Evolutionary conservation across 805 yeast species (phyloP).

Genomic region (Nakazawaea anatomiae): DNA sequence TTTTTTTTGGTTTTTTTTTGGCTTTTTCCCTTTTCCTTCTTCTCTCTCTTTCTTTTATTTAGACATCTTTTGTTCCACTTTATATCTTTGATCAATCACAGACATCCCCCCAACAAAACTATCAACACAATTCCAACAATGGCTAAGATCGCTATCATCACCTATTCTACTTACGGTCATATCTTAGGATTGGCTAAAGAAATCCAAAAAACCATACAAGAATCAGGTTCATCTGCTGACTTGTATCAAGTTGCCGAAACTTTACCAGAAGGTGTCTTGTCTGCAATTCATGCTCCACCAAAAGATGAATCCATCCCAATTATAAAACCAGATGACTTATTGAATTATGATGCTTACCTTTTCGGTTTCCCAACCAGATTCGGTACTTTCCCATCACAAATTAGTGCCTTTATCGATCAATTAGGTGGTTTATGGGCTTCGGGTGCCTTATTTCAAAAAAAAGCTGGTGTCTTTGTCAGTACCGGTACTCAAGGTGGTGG

Average conservation of each 20-base stretch:
- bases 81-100: neutral
- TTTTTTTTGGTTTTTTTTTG: too few relatives aligned
- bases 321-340: conserved; percentile 50
- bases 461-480: conserved; percentile 65
- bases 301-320: conserved; percentile 47
- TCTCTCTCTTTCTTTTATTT: too few relatives aligned
- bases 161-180: conserved; percentile 78
- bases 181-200: conserved; percentile 63
- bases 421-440: conserved; percentile 75
- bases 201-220: conserved; percentile 55
- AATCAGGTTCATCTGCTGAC: conserved; percentile 64
- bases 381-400: conserved; percentile 73
- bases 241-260: conserved; percentile 82
- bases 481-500: conserved; percentile 69
- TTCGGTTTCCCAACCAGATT: conserved; percentile 80
- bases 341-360: conserved; percentile 66
- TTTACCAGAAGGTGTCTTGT: conserved; percentile 52
- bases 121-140: conserved; percentile 5
- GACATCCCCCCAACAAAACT: neutral
- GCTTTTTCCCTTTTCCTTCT: too few relatives aligned
- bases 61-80: neutral
- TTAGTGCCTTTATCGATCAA: conserved; percentile 68
- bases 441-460: conserved; percentile 67
- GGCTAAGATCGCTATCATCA: conserved; percentile 19
- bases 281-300: conserved; percentile 59